These are phyloP conservation scores for Diospyros lotus DNA, from an alignment of 148 eudicot species.

Conservation along the genomic window DNA sequence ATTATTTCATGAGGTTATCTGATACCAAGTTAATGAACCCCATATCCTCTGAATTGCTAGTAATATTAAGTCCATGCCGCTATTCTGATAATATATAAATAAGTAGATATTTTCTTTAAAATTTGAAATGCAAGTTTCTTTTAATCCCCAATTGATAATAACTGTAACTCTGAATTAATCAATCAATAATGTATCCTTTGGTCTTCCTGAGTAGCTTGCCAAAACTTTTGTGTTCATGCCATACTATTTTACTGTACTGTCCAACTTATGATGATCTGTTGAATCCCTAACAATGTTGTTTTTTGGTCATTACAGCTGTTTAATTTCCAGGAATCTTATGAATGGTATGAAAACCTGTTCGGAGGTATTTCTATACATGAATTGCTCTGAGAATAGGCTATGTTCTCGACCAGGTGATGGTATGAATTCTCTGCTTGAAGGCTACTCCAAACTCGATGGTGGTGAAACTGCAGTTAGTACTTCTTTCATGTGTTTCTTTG, in stretches of 20 bases:
- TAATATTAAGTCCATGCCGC: neutral
- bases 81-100: neutral
- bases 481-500: slow-evolving; percentile 3
- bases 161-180: neutral
- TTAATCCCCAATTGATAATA: too few relatives aligned
- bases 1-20: too few relatives aligned
- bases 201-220: neutral
- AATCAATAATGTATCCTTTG: slow-evolving; percentile 2
- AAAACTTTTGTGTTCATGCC: neutral
- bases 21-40: neutral
- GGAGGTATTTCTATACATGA: slow-evolving; percentile 73
- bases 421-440: slow-evolving; percentile 26
- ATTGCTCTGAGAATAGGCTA: slow-evolving; percentile 54
- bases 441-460: slow-evolving; percentile 43
- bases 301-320: slow-evolving; percentile 52
- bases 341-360: slow-evolving; percentile 80
- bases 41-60: neutral
- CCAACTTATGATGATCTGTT: neutral
- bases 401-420: slow-evolving; percentile 48
- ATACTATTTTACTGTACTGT: neutral
- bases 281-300: slow-evolving; percentile 6
- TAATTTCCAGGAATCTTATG: slow-evolving; percentile 90
- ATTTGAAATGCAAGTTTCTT: neutral
- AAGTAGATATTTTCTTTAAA: neutral
- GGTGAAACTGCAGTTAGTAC: slow-evolving; percentile 49